A percentile compares a stretch with the other conserved stretches of the same genome.
These are phyloP conservation scores for Colletotrichum aenigma DNA, from an alignment of 2,329 filamentous ascomycete genomes.

Conservation along the genomic window DNA sequence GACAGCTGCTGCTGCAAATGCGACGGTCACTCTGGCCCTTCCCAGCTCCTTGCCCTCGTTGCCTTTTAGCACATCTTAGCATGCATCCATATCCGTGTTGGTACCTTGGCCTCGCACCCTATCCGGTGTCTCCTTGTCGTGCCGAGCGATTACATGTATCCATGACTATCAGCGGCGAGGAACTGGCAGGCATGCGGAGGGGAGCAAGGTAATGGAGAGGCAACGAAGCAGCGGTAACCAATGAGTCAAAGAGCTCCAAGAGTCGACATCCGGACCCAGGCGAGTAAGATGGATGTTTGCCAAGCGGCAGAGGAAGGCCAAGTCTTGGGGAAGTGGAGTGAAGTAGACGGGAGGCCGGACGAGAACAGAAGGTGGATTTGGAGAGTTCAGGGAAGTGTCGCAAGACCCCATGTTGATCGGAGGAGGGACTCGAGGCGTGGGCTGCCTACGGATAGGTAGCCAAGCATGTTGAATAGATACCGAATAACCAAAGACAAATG, in stretches of 20 bases:
- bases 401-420: neutral
- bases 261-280: neutral
- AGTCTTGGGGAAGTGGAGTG: slow-evolving; percentile 18
- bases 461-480: neutral
- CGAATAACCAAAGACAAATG: neutral
- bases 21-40: neutral
- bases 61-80: neutral
- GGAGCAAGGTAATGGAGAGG: neutral
- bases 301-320: slow-evolving; percentile 18
- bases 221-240: neutral
- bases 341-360: slow-evolving; percentile 12
- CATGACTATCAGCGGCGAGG: slow-evolving; percentile 14
- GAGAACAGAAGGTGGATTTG: slow-evolving; percentile 17
- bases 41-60: neutral
- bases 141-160: neutral
- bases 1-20: neutral
- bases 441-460: neutral
- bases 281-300: neutral
- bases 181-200: neutral
- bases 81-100: neutral
- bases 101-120: neutral
- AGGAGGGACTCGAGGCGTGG: slow-evolving; percentile 1
- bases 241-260: neutral
- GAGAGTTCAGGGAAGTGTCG: neutral
- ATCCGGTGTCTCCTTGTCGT: neutral